Base-by-base conservation (phyloP, 768 basidiomycete genomes). In the Hydnomerulius pinastri region DNA sequence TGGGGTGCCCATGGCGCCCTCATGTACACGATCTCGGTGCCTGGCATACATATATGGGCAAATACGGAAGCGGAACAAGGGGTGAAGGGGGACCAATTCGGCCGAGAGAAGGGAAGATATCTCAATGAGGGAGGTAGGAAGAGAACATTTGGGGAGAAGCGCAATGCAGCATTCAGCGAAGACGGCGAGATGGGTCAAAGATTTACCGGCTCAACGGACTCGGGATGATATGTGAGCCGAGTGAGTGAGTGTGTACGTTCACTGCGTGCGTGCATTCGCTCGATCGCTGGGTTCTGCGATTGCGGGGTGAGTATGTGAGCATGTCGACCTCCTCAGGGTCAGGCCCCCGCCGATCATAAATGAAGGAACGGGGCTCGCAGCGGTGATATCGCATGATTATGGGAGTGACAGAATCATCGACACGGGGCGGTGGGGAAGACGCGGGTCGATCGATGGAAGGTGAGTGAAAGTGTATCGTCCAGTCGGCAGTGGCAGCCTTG, bases 401-500 rank as follows among this genome's bases (percentile, higher is more conserved):
- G 56, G 50, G 32, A 52, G 25, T 41, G n/a, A 21, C 23, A 46
- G 43, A 39, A 38, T 4, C 36, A 55, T 51, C 13, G 55, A 54
- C 53, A 64, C 40, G 7, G 35, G 46, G 56, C 54, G 65, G 58
- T 50, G 66, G 39, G 20, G 27, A 68, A 66, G 58, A 21, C 33
- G 48, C 35, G 42, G 8, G 23, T 32, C 51, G 58, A 59, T 57
- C 50, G 50, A 60, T 33, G 38, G 48, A 38, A 29, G 43, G 46
- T 49, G 21, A 50, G 33, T 43, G 54, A 43, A 46, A 48, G 53
- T 42, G 47, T 51, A 44, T 41, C 7, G n/a, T 33, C 24, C 48
- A 39, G 33, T 43, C 47, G 35, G 62, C 33, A 47, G 48, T 48
- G 46, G 28, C 36, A 12, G 25, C 21, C n/a, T 39, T 30, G 27